Percentiles rank a stretch among this genome's conserved stretches.
Evolutionary conservation across 108 stramenopile species (phyloP).

Genomic region (Stephanodiscus minutulus): DNA sequence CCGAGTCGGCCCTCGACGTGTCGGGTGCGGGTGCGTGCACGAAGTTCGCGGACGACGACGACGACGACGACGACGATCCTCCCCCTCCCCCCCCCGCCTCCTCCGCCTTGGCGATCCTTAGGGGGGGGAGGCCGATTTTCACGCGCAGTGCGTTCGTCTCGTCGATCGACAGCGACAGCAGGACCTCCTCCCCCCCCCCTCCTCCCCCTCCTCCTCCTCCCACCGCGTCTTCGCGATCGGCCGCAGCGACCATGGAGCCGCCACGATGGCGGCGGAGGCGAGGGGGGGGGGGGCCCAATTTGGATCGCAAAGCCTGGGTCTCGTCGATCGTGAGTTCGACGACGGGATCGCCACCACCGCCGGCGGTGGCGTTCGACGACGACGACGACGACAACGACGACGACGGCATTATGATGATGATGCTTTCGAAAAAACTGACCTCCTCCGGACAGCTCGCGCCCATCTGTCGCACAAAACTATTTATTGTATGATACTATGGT

Average conservation of each 20-base stretch:
- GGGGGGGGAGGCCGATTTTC: constrained; percentile 72
- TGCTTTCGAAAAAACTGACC: too few relatives aligned
- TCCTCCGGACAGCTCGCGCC: too few relatives aligned
- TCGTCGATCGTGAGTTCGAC: constrained; percentile 86
- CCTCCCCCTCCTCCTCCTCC: too few relatives aligned
- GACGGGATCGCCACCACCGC: too few relatives aligned
- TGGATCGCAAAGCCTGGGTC: constrained; percentile 78
- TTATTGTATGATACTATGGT: too few relatives aligned
- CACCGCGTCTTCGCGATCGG: too few relatives aligned
- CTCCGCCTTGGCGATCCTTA: constrained; percentile 18
- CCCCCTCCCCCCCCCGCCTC: constrained; percentile 19
- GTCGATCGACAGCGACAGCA: constrained; percentile 66
- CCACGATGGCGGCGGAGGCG: constrained; percentile 9
- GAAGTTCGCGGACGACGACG: too few relatives aligned
- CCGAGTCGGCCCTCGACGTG: constrained; percentile 35
- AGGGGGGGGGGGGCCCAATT: constrained; percentile 74
- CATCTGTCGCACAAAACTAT: too few relatives aligned
- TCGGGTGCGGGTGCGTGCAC: constrained; percentile 71
- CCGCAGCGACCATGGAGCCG: too few relatives aligned
- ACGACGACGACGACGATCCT: constrained; percentile 2
- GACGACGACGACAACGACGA: too few relatives aligned
- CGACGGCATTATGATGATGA: too few relatives aligned
- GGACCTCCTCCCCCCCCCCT: neutral
- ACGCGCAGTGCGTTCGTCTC: constrained; percentile 80
- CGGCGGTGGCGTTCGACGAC: too few relatives aligned